These are phyloP conservation scores for Craterostigma plantagineum DNA, from an alignment of 257 asterid genomes.

Conservation along the genomic window DNA sequence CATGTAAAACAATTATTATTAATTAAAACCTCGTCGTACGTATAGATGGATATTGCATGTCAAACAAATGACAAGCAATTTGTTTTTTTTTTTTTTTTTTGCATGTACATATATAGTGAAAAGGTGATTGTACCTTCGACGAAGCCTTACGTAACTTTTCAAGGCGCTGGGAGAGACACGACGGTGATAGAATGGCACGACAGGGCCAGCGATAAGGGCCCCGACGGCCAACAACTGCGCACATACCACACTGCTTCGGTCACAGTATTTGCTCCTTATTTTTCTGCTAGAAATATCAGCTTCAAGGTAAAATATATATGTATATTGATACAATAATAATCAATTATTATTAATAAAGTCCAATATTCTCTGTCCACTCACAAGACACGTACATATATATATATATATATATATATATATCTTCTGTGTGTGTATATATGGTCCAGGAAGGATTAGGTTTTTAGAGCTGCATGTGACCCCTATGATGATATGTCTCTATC, in stretches of 20 bases:
- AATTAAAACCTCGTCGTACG: too few relatives aligned
- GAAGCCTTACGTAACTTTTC: constrained; percentile 60
- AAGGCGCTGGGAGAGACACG: constrained; percentile 63
- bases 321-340: too few relatives aligned
- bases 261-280: constrained; percentile 43
- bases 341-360: too few relatives aligned
- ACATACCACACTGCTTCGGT: constrained; percentile 83
- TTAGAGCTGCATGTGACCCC: neutral
- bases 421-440: too few relatives aligned
- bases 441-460: too few relatives aligned
- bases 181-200: constrained; percentile 88
- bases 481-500: constrained; percentile 9
- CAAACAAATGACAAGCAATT: too few relatives aligned
- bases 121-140: constrained; percentile 74
- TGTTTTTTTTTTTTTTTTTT: neutral
- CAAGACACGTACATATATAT: too few relatives aligned
- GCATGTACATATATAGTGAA: constrained; percentile 24
- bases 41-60: too few relatives aligned
- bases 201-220: constrained; percentile 61
- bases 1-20: too few relatives aligned
- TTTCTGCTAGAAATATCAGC: constrained; percentile 70
- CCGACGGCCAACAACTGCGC: constrained; percentile 77
- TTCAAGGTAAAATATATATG: constrained; percentile 34
- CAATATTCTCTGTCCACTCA: too few relatives aligned
- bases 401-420: too few relatives aligned